Base-by-base conservation (phyloP, 1,139 yeast genomes). In the Wickerhamomyces sp. region DNA sequence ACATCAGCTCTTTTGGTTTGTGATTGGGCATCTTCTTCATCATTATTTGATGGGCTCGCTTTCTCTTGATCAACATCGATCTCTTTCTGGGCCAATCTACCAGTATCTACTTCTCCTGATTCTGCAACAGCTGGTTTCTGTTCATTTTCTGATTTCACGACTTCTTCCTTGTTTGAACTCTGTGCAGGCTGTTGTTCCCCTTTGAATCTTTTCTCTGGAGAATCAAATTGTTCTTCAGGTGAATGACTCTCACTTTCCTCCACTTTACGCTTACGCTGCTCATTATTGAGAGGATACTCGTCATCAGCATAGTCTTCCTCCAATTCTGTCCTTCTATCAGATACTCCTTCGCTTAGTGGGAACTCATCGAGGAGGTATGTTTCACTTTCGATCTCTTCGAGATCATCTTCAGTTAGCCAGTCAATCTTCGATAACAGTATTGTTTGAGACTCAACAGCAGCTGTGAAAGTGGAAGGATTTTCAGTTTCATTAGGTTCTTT, bases 361-460 rank as follows among this genome's bases (percentile, higher is more conserved):
- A 50, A 51, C 36, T 46, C 47, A 8, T 49, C 57, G 5, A 40
- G 32, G 9, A 56, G 23, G 40, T 59, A 57, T 1, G 39, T 33
- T 3, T 50, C 56, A 29, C 50, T 42, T 34, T 65, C 65, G 13
- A 68, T 59, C 31, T 65, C 67, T 39, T 57, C 56, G 2, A 65
- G 46, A 45, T 58, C 58, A 5, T 52, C 56, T 27, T 61, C 64
- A n/a, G 64, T 63, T 31, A 75, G 56, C 81, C 81, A 77, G 3
- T 76, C 73, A 14, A 78, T 75, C 47, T 66, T 73, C 0, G 69
- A 62, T 48, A 68, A 47, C 2, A 68, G 54, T 1, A 65, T 62
- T 13, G 66, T 64, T 36, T 64, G 65, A 7, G 55, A 45, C 6
- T 57, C 62, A 39, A 50, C 58, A 9, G 37, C 3, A 7, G 30